These are phyloP conservation scores for Plasmodium fragile DNA, from an alignment of 169 alveolate species.

Conservation along the genomic window DNA sequence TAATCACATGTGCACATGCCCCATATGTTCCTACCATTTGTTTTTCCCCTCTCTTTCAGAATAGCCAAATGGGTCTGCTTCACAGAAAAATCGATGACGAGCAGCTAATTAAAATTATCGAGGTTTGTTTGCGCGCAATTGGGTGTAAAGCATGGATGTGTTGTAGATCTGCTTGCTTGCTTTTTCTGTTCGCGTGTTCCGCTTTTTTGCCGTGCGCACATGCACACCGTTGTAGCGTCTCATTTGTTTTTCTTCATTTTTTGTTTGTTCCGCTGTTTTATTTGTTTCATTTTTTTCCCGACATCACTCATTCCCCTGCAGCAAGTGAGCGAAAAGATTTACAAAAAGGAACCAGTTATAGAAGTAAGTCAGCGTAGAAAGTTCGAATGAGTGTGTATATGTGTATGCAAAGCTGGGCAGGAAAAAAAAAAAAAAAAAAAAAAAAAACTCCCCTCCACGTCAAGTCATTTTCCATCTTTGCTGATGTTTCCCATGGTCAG, in stretches of 20 bases:
- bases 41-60: constrained; percentile 21
- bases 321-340: constrained; percentile 60
- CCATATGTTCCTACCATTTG: not conserved
- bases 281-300: not conserved
- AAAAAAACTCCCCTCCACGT: not conserved
- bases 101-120: constrained; percentile 72
- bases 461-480: not conserved
- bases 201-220: not conserved
- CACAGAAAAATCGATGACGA: constrained; percentile 55
- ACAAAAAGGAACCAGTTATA: constrained; percentile 72
- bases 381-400: not conserved
- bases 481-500: not conserved
- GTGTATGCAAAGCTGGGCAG: no score
- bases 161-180: not conserved
- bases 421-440: not conserved
- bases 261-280: not conserved
- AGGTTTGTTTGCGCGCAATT: constrained; percentile 20
- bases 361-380: constrained; percentile 22
- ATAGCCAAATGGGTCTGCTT: constrained; percentile 70
- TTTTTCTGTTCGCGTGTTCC: not conserved
- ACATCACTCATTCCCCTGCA: not conserved
- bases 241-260: constrained; percentile 13
- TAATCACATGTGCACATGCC: not conserved
- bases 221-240: not conserved
- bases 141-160: not conserved